Conservation (phyloP, 2,329 filamentous ascomycete species). For the Fusarium vanettenii region DNA sequence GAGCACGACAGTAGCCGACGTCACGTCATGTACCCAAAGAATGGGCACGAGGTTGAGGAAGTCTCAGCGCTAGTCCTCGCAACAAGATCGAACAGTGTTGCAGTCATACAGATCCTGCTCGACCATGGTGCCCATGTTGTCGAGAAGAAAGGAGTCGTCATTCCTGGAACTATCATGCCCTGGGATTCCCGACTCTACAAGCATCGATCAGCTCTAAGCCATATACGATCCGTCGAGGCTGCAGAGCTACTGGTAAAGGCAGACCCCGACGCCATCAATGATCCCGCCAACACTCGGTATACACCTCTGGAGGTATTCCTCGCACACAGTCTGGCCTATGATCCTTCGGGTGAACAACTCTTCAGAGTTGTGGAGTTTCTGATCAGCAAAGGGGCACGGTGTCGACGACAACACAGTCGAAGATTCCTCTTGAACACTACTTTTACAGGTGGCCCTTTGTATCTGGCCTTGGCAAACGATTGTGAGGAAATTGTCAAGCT, state of each 20-base stretch:
- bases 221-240: slow-evolving; percentile 2
- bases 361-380: not conserved
- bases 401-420: not conserved
- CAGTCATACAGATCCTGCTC: not conserved
- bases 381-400: not conserved
- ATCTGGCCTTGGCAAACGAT: not conserved
- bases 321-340: not conserved
- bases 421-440: not conserved
- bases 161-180: not conserved
- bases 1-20: not conserved
- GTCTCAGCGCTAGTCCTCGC: not conserved
- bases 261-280: slow-evolving; percentile 1
- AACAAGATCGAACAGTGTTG: not conserved
- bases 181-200: not conserved
- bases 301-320: slow-evolving; percentile 13
- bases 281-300: not conserved
- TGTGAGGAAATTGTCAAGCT: not conserved
- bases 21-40: not conserved
- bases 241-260: not conserved
- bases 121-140: not conserved
- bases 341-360: not conserved
- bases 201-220: slow-evolving; percentile 2
- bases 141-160: not conserved
- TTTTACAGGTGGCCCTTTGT: not conserved
- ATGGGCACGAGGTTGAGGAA: not conserved